Evolutionary conservation across 805 yeast genomes (phyloP).

Genomic region (Starmerella sp.): DNA sequence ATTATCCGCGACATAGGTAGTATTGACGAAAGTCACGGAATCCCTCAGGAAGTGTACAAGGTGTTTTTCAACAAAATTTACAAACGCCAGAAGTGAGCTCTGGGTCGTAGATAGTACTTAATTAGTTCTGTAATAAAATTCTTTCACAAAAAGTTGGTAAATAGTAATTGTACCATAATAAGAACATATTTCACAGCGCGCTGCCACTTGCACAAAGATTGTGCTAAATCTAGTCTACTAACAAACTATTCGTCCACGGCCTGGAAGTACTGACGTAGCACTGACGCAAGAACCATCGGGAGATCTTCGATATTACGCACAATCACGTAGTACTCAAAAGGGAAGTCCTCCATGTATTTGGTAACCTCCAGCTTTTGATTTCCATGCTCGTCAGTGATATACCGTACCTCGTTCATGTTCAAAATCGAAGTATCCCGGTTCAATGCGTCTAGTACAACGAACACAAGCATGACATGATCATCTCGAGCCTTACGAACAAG

Average conservation of each 20-base stretch:
- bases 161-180: neutral
- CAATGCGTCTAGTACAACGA: conserved; percentile 86
- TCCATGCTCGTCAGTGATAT: conserved; percentile 54
- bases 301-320: conserved; percentile 79
- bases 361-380: conserved; percentile 62
- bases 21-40: conserved; percentile 86
- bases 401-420: conserved; percentile 89
- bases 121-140: no score
- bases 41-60: conserved; percentile 74
- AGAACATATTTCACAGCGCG: no score
- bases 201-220: no score
- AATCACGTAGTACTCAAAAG: conserved; percentile 92
- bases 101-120: neutral
- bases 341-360: conserved; percentile 83
- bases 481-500: conserved; percentile 88
- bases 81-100: conserved; percentile 76
- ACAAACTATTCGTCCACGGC: conserved; percentile 9
- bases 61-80: conserved; percentile 82
- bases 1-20: conserved; percentile 53
- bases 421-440: conserved; percentile 58
- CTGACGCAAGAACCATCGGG: conserved; percentile 82
- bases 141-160: neutral
- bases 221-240: no score
- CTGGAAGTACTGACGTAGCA: conserved; percentile 78
- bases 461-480: conserved; percentile 84